Conservation (phyloP, 768 basidiomycete species). For the Boletus sp. region DNA sequence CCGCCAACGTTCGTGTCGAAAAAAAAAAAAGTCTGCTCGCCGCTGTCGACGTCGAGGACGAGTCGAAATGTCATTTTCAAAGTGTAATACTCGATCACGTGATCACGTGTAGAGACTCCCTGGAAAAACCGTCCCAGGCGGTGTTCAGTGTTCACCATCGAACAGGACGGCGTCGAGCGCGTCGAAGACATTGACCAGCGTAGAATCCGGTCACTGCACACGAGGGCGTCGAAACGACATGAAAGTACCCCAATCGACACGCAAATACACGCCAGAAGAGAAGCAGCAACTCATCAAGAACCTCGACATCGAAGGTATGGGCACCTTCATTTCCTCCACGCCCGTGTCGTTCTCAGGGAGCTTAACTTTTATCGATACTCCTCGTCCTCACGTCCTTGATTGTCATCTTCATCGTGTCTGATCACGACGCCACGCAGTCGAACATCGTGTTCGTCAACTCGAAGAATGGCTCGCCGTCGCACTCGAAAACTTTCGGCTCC, state of each 20-base stretch:
- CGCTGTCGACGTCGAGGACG: not conserved
- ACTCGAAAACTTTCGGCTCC: conserved; percentile 70
- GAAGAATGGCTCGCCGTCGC: conserved; percentile 72
- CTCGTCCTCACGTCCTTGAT: too few species aligned
- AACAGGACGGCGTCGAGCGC: too few species aligned
- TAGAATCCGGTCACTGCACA: not conserved
- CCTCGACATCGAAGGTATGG: conserved; percentile 74
- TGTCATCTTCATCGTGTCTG: not conserved
- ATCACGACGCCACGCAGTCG: conserved; percentile 42
- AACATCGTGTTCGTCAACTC: conserved; percentile 72
- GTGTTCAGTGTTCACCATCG: too few species aligned
- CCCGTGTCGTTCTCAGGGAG: too few species aligned
- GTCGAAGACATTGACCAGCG: too few species aligned
- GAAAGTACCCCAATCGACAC: conserved; percentile 20
- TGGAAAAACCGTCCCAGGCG: not conserved
- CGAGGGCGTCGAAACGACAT: conserved; percentile 8
- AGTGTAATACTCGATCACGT: conserved; percentile 7
- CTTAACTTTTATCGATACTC: too few species aligned
- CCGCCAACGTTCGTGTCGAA: too few species aligned
- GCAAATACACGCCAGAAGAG: conserved; percentile 60
- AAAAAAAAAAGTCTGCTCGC: too few species aligned
- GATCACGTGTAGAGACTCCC: not conserved
- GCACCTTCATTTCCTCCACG: not conserved
- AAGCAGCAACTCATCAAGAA: conserved; percentile 74
- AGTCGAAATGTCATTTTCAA: not conserved